A percentile compares a stretch with the other conserved stretches of the same genome.
Conservation (phyloP, 768 basidiomycete genomes). For the Coprinopsis cinerea region DNA sequence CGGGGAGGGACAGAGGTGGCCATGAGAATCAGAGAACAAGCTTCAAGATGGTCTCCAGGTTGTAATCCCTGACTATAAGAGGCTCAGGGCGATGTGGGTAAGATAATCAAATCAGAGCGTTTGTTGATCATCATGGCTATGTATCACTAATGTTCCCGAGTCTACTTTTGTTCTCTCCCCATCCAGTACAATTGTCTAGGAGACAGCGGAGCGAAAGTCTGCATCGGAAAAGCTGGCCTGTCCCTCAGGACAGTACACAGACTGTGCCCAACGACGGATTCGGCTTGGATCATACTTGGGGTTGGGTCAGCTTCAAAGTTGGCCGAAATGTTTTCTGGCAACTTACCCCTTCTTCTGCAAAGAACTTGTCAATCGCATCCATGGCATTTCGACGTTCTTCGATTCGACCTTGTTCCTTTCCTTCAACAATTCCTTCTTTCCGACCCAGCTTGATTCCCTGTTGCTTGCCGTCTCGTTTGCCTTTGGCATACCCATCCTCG, state of each 20-base stretch:
- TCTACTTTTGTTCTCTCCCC: too few species aligned
- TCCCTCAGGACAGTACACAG: slow-evolving; percentile 21
- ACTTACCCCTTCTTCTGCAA: slow-evolving; percentile 36
- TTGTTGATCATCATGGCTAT: too few species aligned
- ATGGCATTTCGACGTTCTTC: slow-evolving; percentile 50
- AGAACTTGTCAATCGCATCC: slow-evolving; percentile 53
- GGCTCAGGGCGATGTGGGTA: slow-evolving; percentile 5
- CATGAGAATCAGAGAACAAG: slow-evolving; percentile 8
- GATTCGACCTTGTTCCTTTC: slow-evolving; percentile 34
- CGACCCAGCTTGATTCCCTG: slow-evolving; percentile 39
- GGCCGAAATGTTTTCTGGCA: background rate
- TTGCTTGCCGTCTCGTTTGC: slow-evolving; percentile 32
- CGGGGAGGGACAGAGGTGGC: slow-evolving; percentile 18
- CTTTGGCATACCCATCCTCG: slow-evolving; percentile 40
- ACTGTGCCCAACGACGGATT: slow-evolving; percentile 31
- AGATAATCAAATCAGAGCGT: slow-evolving; percentile 12
- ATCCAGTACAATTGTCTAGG: slow-evolving; percentile 5
- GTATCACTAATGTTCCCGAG: too few species aligned
- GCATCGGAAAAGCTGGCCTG: background rate
- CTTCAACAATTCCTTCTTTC: slow-evolving; percentile 35
- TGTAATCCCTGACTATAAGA: slow-evolving; percentile 4
- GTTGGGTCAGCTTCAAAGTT: background rate
- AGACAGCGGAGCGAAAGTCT: background rate
- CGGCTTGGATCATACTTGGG: slow-evolving; percentile 13
- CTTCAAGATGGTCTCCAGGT: background rate